A percentile compares a stretch with the other conserved stretches of the same genome.
phyloP scores from a whole-genome alignment of 2,329 filamentous ascomycete species.

The Blastomyces parvus region DNA sequence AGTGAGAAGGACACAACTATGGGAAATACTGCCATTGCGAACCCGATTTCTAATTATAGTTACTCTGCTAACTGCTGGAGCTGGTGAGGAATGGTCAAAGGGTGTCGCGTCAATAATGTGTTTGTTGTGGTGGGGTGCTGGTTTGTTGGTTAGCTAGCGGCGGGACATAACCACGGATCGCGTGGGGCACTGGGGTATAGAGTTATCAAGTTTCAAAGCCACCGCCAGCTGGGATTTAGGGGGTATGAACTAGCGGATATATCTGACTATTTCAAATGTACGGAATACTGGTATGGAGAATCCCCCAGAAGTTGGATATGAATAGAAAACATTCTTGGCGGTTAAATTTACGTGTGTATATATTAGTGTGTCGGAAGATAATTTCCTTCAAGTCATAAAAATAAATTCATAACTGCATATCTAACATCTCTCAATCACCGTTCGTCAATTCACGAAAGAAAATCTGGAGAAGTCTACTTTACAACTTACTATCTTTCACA shows the following conservation, averaged over 20 bases:
- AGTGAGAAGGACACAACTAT: conserved; percentile 25
- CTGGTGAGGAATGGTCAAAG: too few species aligned
- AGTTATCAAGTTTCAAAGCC: too few species aligned
- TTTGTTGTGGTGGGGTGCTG: too few species aligned
- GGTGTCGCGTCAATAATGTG: too few species aligned
- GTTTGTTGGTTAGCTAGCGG: too few species aligned
- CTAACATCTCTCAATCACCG: neutral
- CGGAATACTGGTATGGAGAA: too few species aligned
- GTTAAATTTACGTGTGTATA: neutral
- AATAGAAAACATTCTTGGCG: neutral
- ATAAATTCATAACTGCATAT: neutral
- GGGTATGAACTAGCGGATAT: too few species aligned
- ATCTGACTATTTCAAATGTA: too few species aligned
- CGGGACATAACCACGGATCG: too few species aligned
- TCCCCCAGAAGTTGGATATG: neutral
- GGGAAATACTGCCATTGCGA: conserved; percentile 34
- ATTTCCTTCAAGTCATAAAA: neutral
- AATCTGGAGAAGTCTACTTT: neutral
- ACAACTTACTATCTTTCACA: neutral
- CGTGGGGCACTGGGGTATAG: too few species aligned
- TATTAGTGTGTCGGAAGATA: neutral
- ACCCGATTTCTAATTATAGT: neutral
- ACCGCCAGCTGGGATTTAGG: too few species aligned
- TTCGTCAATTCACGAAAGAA: neutral
- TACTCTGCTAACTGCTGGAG: too few species aligned